Conservation (phyloP, 2,329 filamentous ascomycete species). For the Claviceps purpurea region DNA sequence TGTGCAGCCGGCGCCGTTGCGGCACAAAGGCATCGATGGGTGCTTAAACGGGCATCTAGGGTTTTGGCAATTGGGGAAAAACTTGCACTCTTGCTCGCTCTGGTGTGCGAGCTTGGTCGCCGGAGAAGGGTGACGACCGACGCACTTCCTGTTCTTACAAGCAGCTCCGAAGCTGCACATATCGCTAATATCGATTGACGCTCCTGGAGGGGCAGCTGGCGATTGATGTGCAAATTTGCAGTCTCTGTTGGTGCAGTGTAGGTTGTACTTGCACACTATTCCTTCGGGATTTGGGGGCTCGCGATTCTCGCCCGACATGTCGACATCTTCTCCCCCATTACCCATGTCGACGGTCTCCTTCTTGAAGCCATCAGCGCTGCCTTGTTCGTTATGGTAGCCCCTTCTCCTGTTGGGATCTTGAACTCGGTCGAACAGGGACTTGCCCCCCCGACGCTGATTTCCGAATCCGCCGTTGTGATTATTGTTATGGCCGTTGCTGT, state of each 20-base stretch:
- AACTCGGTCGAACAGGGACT: conserved; percentile 64
- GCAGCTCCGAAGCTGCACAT: conserved; percentile 74
- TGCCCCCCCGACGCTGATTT: conserved; percentile 27
- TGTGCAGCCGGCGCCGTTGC: conserved; percentile 81
- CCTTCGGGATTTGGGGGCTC: conserved; percentile 47
- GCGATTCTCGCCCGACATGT: conserved; percentile 42
- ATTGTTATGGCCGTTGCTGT: conserved; percentile 16
- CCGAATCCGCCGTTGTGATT: conserved; percentile 14
- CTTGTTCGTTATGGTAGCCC: conserved; percentile 25
- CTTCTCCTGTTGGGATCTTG: conserved; percentile 37
- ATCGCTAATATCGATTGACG: conserved; percentile 65
- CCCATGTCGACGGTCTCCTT: conserved; percentile 15
- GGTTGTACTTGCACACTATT: conserved; percentile 77
- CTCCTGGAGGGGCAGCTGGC: conserved; percentile 68
- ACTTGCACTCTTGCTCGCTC: conserved; percentile 76
- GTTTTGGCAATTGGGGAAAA: conserved; percentile 86
- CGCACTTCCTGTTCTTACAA: conserved; percentile 94
- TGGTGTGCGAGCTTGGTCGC: conserved; percentile 68
- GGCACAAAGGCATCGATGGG: conserved; percentile 72
- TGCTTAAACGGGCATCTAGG: conserved; percentile 80
- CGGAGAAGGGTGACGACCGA: conserved; percentile 81
- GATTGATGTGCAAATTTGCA: conserved; percentile 94
- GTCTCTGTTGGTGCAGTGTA: conserved; percentile 74
- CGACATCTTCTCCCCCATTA: conserved; percentile 44
- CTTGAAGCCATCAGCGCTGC: conserved; percentile 20